A percentile compares a stretch with the other conserved stretches of the same genome.
phyloP scores from a whole-genome alignment of 495 filamentous ascomycete species.

The Trypethelium eluteriae region DNA sequence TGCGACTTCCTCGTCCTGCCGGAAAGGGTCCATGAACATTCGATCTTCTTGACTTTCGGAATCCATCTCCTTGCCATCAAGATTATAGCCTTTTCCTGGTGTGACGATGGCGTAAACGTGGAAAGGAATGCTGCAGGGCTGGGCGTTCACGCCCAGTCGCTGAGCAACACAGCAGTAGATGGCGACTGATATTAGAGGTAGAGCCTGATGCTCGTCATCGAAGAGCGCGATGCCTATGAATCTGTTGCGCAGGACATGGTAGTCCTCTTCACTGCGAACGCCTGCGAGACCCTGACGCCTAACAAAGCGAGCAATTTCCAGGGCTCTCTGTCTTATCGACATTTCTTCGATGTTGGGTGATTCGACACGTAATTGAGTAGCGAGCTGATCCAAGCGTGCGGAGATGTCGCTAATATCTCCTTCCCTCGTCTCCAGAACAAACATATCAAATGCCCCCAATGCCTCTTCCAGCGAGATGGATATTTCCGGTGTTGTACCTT shows the following conservation, averaged over 20 bases:
- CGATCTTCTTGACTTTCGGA: slow-evolving; percentile 35
- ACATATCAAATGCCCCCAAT: slow-evolving; percentile 78
- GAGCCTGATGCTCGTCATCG: slow-evolving; percentile 55
- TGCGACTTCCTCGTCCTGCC: slow-evolving; percentile 57
- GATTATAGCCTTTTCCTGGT: neutral
- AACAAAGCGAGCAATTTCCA: slow-evolving; percentile 59
- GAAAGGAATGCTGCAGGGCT: slow-evolving; percentile 66
- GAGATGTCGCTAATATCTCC: slow-evolving; percentile 69
- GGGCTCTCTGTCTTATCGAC: slow-evolving; percentile 57
- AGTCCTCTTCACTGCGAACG: slow-evolving; percentile 53
- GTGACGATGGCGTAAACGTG: slow-evolving; percentile 68
- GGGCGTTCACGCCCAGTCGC: slow-evolving; percentile 60
- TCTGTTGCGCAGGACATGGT: slow-evolving; percentile 73
- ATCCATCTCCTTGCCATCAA: neutral
- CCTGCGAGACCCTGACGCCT: slow-evolving; percentile 59
- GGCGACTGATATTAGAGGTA: slow-evolving; percentile 71
- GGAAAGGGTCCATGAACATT: slow-evolving; percentile 82
- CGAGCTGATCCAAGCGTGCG: slow-evolving; percentile 55
- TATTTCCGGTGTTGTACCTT: slow-evolving; percentile 42
- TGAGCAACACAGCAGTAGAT: slow-evolving; percentile 63
- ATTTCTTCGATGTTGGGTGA: slow-evolving; percentile 45
- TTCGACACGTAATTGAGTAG: slow-evolving; percentile 43
- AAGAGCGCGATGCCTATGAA: slow-evolving; percentile 66
- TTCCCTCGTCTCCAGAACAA: slow-evolving; percentile 61
- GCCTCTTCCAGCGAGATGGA: slow-evolving; percentile 61